Evolutionary conservation across 2,329 filamentous ascomycete species (phyloP).

Genomic region (Alternaria sp.): DNA sequence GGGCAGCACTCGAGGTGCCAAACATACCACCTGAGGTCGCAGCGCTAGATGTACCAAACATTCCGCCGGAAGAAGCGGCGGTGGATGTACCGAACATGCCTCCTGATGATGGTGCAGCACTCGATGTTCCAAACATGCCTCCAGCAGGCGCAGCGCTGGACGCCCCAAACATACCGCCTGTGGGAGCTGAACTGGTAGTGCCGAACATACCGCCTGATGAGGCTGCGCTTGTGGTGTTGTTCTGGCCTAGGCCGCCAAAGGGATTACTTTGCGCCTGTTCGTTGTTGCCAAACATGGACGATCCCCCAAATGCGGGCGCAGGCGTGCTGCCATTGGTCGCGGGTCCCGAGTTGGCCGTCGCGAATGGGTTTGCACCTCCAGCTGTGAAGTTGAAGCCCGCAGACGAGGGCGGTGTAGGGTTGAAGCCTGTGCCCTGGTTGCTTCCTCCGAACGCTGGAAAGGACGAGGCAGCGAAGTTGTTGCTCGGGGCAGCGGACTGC

Average conservation of each 20-base stretch:
- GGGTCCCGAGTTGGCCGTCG: conserved; percentile 21
- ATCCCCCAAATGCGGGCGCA: conserved; percentile 24
- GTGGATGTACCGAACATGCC: conserved; percentile 1
- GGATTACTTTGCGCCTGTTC: conserved; percentile 25
- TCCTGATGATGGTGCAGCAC: background rate
- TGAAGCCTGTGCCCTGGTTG: conserved; percentile 28
- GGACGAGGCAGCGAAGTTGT: conserved; percentile 36
- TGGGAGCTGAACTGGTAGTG: conserved; percentile 2
- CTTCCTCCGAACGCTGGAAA: conserved; percentile 41
- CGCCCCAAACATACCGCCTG: conserved; percentile 4
- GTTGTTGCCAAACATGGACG: conserved; percentile 18
- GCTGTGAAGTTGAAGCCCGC: conserved; percentile 37
- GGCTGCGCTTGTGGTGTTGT: conserved; percentile 12
- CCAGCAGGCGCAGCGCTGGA: conserved; percentile 13
- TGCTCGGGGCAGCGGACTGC: conserved; percentile 31
- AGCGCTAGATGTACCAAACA: conserved; percentile 21
- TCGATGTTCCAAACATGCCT: conserved; percentile 11
- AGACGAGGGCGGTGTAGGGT: conserved; percentile 30
- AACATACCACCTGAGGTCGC: conserved; percentile 21
- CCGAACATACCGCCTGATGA: conserved; percentile 5
- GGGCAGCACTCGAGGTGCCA: conserved; percentile 21
- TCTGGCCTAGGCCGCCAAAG: conserved; percentile 27
- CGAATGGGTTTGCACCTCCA: conserved; percentile 31
- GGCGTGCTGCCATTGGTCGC: conserved; percentile 29
- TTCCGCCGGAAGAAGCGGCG: conserved; percentile 1